Evolutionary conservation across 108 stramenopile genomes (phyloP), one percentile per base, ranked within the genome.

Genomic region (Licmophora abbreviata): DNA sequence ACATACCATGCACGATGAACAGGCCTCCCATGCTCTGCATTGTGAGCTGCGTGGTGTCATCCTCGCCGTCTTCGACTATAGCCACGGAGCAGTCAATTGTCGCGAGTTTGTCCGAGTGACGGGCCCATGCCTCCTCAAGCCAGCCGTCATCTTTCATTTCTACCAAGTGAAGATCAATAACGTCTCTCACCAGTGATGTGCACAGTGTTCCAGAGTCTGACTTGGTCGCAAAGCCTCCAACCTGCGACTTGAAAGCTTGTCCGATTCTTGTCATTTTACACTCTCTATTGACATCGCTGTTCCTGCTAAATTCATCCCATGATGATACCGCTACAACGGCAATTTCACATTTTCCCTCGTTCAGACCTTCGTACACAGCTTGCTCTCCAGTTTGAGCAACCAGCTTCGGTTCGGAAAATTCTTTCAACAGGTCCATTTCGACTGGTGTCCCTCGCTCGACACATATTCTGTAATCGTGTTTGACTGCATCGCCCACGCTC

Each of bases 141-240:
- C 51, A 63, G 6, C 68, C 73, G 35, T 74, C 73, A 8, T 54
- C 43, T 0, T 53, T 34, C 73, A 74, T 69, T 45, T 65, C 54
- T 40, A 47, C 23, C 48, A 74, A 37, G 42, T 69, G 68, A 36
- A 56, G 43, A 18, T 65, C 51, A 5, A 74, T 23, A 0, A 63
- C 61, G 48, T 64, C 62, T 9, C 56, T 26, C 7, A 69, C 31
- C 27, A 74, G 32, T 17, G 44, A 40, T 10, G 61, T 74, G 24
- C 73, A 74, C 9, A 52, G 43, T 15, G 42, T 34, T 22, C 66
- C 74, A 14, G 74, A 26, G 35, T 75, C 74, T 1, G 57, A 31
- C 9, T 29, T 33, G 10, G 50, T 61, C 2, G 68, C 64, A 41
- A 69, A 64, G 10, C 68, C 68, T 3, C 47, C 57, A 6, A 32